Evolutionary conservation across 208 protist species (phyloP).

Genomic region (Borovskyia barvae): DNA sequence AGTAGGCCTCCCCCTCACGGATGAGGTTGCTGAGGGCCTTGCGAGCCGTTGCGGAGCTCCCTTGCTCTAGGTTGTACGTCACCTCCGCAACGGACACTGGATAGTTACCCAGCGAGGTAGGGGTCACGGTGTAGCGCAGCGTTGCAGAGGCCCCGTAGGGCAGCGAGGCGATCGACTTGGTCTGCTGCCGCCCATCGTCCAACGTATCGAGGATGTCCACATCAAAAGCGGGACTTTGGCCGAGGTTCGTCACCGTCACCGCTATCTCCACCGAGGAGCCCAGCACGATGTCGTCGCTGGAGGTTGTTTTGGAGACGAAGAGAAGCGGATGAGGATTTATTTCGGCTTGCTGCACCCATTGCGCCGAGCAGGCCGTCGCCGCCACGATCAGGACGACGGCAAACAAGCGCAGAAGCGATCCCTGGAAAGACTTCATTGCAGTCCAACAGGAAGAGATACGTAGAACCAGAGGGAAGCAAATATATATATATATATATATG

Average conservation of each 20-base stretch:
- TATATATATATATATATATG: too few species aligned
- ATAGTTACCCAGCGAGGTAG: constrained; percentile 67
- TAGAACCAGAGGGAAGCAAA: too few species aligned
- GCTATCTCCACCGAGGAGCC: constrained; percentile 71
- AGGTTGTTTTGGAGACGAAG: constrained; percentile 77
- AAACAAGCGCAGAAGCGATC: too few species aligned
- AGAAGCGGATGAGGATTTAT: constrained; percentile 56
- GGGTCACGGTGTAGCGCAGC: constrained; percentile 76
- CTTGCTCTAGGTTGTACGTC: constrained; percentile 72
- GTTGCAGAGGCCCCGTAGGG: constrained; percentile 54
- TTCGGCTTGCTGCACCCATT: constrained; percentile 12
- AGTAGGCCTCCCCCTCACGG: constrained; percentile 79
- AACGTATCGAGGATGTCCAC: constrained; percentile 64
- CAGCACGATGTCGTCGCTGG: constrained; percentile 70
- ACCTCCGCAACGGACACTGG: constrained; percentile 59
- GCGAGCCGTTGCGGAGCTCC: constrained; percentile 39
- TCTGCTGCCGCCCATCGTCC: constrained; percentile 49
- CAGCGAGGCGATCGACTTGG: constrained; percentile 47
- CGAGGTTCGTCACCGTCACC: constrained; percentile 75
- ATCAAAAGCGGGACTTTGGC: constrained; percentile 76
- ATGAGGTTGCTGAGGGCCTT: constrained; percentile 79
- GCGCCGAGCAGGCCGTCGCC: constrained; percentile 23
- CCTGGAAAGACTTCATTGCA: too few species aligned
- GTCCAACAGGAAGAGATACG: too few species aligned
- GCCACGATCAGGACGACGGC: too few species aligned